phyloP scores from a whole-genome alignment of 1,139 yeast species.

The Candida neerlandica region DNA sequence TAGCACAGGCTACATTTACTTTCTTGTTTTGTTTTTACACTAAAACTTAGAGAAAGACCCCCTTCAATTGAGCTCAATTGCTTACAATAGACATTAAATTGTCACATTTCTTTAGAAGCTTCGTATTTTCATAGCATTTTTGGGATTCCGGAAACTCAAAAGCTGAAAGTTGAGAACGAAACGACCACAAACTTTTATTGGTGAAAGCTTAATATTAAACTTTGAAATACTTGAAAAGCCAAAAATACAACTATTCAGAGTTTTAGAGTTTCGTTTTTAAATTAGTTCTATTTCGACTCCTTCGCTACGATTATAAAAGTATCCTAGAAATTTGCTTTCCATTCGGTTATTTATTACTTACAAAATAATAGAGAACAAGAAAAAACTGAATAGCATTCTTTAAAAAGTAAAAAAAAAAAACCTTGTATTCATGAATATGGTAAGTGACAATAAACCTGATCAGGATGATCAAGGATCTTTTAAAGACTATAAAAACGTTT shows the following conservation, averaged over 20 bases:
- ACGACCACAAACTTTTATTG: neutral
- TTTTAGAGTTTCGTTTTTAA: neutral
- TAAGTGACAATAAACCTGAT: conserved; percentile 8
- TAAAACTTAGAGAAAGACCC: neutral
- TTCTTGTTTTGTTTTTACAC: no score
- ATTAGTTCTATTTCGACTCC: neutral
- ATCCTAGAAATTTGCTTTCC: neutral
- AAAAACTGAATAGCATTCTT: conserved; percentile 6
- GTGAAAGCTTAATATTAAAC: neutral
- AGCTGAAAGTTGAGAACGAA: neutral
- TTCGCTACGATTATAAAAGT: neutral
- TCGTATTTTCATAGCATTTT: neutral
- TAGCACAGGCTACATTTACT: no score
- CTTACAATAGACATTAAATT: neutral
- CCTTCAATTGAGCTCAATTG: neutral
- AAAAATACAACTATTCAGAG: neutral
- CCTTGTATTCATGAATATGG: conserved; percentile 1
- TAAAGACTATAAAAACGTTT: conserved; percentile 12
- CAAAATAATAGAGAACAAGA: conserved; percentile 1
- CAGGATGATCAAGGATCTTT: conserved; percentile 15
- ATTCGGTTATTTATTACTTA: neutral
- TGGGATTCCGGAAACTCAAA: neutral
- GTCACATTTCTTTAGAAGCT: neutral
- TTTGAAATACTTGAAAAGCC: neutral
- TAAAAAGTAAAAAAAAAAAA: neutral